Base-by-base conservation (phyloP, 2,329 filamentous ascomycete species). In the Metarhizium anisopliae region DNA sequence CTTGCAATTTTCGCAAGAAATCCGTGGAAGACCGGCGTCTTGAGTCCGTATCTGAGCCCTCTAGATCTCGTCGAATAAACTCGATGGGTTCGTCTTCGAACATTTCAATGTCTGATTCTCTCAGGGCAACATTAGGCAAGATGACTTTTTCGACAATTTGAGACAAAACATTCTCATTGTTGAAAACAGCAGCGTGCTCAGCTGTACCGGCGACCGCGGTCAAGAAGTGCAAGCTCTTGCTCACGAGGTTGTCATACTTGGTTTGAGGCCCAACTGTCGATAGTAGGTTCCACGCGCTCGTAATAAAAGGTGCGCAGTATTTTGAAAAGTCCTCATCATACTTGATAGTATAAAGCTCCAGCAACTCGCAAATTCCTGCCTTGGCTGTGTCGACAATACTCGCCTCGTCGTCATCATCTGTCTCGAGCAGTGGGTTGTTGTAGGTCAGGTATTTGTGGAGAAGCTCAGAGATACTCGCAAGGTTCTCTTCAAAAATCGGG, bases 1-100 rank as follows among this genome's bases (percentile, higher is more conserved):
- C 88, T 67, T 96, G 87, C 50, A 99, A 80, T 66, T 91, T 88
- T 59, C 90, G 83, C 57, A 99, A 74, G 74, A 99, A 99, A 69
- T 97, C 94, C 1, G 93, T 97, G 0, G 95, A 92, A 45, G 94
- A 93, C 65, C 94, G 83, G 62, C 94, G 81, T 66, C 94, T 81
- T 1, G 94, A 99, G 68, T 97, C 94, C 55, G 88, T 95, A 71
- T 99, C 94, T 2, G 94, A 96, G 6, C 94, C 94, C 70, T 99
- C 94, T 51, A 99, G 77, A 70, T 99, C 94, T 65, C 91, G 83
- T 60, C 94, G 83, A 66, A 99, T 99, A 68, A 95, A 99, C 71
- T 99, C 94, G 61, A 99, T 99, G 0, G 94, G 94, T 74, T 99
- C 95, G 68, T 99, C 95, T 68, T 99, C 94, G 64, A 99, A 97